These are phyloP conservation scores for Colletotrichum eremochloae DNA, from an alignment of 2,329 filamentous ascomycete genomes.

Conservation along the genomic window DNA sequence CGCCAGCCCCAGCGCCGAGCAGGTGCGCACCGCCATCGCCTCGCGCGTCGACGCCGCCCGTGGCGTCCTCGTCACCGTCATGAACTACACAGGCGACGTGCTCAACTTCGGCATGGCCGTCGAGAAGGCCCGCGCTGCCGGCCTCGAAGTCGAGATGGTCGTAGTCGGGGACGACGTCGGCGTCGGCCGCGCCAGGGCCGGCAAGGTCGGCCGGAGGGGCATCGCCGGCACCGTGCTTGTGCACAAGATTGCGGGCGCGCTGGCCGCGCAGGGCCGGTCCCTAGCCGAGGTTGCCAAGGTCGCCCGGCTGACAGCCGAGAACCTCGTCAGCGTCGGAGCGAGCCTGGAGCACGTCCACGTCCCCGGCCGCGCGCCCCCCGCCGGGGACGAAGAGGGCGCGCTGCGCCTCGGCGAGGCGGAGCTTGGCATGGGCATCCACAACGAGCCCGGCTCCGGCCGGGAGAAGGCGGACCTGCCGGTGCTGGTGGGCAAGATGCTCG, in stretches of 20 bases:
- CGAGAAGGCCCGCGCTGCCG: conserved; percentile 88
- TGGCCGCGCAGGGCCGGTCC: conserved; percentile 78
- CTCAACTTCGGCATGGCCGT: conserved; percentile 95
- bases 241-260: conserved; percentile 88
- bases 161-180: conserved; percentile 94
- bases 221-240: conserved; percentile 93
- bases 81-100: conserved; percentile 94
- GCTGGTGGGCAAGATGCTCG: conserved; percentile 75
- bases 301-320: conserved; percentile 78
- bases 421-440: conserved; percentile 84
- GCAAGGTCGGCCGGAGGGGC: conserved; percentile 92
- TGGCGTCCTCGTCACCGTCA: conserved; percentile 90
- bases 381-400: conserved; percentile 64
- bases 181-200: conserved; percentile 82
- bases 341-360: conserved; percentile 94
- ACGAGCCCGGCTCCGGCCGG: conserved; percentile 71
- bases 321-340: conserved; percentile 87
- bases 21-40: conserved; percentile 71
- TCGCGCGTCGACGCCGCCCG: conserved; percentile 77
- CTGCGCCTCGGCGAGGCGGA: conserved; percentile 71
- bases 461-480: conserved; percentile 65
- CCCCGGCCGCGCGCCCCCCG: conserved; percentile 74
- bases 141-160: conserved; percentile 86
- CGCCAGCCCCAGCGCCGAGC: conserved; percentile 80
- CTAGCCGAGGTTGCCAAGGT: conserved; percentile 80